Evolutionary conservation across 179 eudicot species (phyloP).

Genomic region (Spinacia oleracea): DNA sequence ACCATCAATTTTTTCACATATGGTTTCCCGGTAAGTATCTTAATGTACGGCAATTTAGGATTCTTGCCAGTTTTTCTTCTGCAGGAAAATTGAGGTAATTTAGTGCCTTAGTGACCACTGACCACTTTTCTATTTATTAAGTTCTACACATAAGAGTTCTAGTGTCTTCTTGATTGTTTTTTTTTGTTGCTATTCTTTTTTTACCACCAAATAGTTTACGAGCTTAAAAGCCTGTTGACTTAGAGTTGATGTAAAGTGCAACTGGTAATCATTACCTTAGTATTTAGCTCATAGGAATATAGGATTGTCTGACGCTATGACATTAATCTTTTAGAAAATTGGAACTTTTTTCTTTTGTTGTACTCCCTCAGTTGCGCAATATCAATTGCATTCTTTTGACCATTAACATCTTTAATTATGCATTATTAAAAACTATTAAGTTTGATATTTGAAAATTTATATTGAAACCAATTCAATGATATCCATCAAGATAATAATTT

Average conservation of each 20-base stretch:
- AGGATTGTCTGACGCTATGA: neutral
- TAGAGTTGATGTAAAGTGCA: neutral
- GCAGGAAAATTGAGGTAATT: constrained; percentile 10
- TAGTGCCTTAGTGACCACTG: too few species aligned
- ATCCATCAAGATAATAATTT: too few species aligned
- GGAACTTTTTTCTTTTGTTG: neutral
- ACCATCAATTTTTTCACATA: constrained; percentile 98
- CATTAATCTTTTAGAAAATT: too few species aligned
- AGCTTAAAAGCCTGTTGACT: neutral
- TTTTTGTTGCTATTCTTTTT: neutral
- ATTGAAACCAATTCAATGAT: too few species aligned
- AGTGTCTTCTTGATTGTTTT: neutral
- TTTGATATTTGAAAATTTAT: too few species aligned
- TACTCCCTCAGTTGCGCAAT: too few species aligned
- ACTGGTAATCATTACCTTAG: neutral
- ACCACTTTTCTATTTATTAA: constrained; percentile 1
- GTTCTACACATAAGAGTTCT: neutral
- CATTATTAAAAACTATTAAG: too few species aligned
- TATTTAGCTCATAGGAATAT: neutral
- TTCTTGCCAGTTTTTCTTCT: constrained; percentile 15
- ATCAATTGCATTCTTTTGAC: too few species aligned
- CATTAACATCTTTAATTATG: too few species aligned
- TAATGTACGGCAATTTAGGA: constrained; percentile 32
- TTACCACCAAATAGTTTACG: neutral
- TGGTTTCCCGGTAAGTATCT: constrained; percentile 91